Base-by-base conservation (phyloP, 1,284 basidiomycete genomes). In the Malassezia sp. region DNA sequence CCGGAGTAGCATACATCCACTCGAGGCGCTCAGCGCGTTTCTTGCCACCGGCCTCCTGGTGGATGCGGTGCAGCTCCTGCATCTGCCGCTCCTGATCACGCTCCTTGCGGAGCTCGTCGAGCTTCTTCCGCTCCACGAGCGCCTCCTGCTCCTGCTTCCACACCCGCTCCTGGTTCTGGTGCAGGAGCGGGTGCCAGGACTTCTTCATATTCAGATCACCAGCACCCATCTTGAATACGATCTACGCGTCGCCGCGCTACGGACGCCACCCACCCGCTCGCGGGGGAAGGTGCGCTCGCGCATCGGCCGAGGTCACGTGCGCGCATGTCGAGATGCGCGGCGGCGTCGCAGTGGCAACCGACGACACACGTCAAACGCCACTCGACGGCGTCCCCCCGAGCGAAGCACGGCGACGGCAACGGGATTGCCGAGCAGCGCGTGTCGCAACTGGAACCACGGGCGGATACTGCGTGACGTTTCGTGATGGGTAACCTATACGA, bases 1-100 rank as follows among this genome's bases (percentile, higher is more conserved):
- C 85, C 2, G 93, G 91, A 1, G 91, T 93, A 12, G 90, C 77
- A 74, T 97, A 97, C 86, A 97, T 91, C 93, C 93, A 97, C 71
- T 97, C 91, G 42, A 97, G 73, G 67, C 88, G 87, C 71, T 96
- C 90, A 38, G 82, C 79, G 57, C 85, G 77, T 73, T 90, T 93
- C 75, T 84, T 87, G 23, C 93, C 93, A 7, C 91, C 95, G 57
- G 89, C 81, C 53, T 85, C 84, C 37, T 70, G 62, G 66, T 69
- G 62, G 37, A 97, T 72, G 38, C 90, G 79, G 69, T 96, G 91
- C 14, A 97, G 79, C 63, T 97, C 90, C 61, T 93, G 89, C 22
- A 97, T 74, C 70, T 96, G 90, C 11, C 93, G 78, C 70, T 97
- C 91, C 67, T 97, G 91, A 60, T 95, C 90, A 57, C 89, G 84